Conservation (phyloP, 768 basidiomycete species). For the Lactifluus pinguis region DNA sequence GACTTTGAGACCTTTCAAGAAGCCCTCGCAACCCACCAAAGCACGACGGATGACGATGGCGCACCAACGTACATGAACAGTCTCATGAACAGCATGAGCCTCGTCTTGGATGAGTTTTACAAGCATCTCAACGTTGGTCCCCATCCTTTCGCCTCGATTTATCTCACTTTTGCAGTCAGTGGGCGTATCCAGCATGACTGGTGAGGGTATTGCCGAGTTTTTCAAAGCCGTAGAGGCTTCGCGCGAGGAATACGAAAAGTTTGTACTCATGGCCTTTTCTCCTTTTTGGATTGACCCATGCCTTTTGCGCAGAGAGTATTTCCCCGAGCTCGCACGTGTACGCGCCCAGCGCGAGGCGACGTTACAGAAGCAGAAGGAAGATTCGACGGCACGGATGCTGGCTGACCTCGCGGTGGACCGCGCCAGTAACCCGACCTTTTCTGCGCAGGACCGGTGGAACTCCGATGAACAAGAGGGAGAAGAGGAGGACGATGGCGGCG, state of each 20-base stretch:
- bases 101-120: constrained; percentile 97
- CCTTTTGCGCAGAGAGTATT: constrained; percentile 59
- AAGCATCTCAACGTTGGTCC: constrained; percentile 77
- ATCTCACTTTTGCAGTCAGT: constrained; percentile 52
- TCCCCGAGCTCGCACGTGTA: constrained; percentile 78
- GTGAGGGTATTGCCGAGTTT: constrained; percentile 88
- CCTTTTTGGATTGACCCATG: neutral
- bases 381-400: constrained; percentile 71
- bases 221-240: constrained; percentile 87
- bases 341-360: constrained; percentile 53
- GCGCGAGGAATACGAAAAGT: constrained; percentile 84
- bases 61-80: constrained; percentile 98
- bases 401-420: constrained; percentile 72
- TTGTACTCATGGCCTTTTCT: constrained; percentile 22
- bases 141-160: neutral
- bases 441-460: constrained; percentile 54
- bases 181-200: constrained; percentile 92
- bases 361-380: constrained; percentile 57
- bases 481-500: constrained; percentile 34
- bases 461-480: constrained; percentile 47
- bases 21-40: constrained; percentile 65
- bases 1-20: constrained; percentile 95
- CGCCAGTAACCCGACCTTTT: constrained; percentile 48
- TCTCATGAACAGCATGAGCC: constrained; percentile 97
- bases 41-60: constrained; percentile 66